Evolutionary conservation across 2,329 filamentous ascomycete genomes (phyloP), one percentile per base, ranked within the genome.

Genomic region (Truncatella angustata): DNA sequence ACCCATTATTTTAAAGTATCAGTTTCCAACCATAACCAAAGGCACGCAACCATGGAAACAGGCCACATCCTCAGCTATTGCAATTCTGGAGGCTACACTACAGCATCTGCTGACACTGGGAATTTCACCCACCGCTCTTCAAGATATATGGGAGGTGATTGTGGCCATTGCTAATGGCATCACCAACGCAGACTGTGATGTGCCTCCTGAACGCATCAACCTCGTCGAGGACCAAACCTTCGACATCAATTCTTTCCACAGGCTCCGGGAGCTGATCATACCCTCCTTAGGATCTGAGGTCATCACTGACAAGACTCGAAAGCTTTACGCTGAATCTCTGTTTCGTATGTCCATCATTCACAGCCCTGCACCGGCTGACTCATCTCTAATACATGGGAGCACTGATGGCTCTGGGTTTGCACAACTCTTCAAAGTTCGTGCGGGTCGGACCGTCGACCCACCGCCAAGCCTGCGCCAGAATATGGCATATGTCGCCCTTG

Each of bases 301-400:
- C 2, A 80, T 97, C 5, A 76, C 84, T 1, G 86, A 92, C 57
- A 74, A 75, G 56, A 82, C 86, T 3, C 83, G 91, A 36, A 80
- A 80, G 49, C 72, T 80, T 1, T 96, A 92, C 62, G 83, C 87
- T 0, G 81, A 86, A 57, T 87, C 85, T 21, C 79, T 99, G 1
- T 96, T 97, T 72, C 78, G 80, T 42, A 89, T 85, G 26, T 96
- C 91, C 1, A 83, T 96, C 52, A 85, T 97, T 47, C 91, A 96
- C 66, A 69, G 78, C 1, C 81, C 84, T 0, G 70, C 77, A 0
- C 74, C 75, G 0, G 66, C 71, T 0, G 84, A 91, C 58, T 76
- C 78, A 11, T 75, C 66, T 0, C 77, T 73, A 74, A 88, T 76
- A 62, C 87, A 54, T 76, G 82, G 43, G 58, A 72, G 60, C 55